These are phyloP conservation scores for Fraxinus americana DNA, from an alignment of 257 asterid genomes.

Conservation along the genomic window DNA sequence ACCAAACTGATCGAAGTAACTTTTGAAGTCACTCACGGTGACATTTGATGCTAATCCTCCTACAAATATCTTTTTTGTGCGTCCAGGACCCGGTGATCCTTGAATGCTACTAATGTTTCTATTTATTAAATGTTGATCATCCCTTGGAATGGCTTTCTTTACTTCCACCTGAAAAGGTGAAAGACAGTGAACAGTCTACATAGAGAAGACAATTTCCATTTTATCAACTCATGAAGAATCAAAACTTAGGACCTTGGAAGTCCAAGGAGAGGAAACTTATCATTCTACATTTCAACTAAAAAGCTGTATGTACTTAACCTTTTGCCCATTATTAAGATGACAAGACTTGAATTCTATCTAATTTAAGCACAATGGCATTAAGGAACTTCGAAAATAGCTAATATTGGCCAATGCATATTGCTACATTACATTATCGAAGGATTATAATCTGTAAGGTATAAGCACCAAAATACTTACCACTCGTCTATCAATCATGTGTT, in stretches of 20 bases:
- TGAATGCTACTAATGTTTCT: constrained; percentile 36
- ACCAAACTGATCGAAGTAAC: constrained; percentile 51
- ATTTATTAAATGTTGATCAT: constrained; percentile 42
- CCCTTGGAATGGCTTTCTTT: constrained; percentile 56
- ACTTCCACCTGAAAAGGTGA: constrained; percentile 48
- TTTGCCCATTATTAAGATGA: neutral
- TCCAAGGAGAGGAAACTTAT: neutral
- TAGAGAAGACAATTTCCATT: neutral
- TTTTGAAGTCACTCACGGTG: constrained; percentile 47
- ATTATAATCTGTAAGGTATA: neutral
- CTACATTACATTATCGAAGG: neutral
- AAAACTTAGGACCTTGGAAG: neutral
- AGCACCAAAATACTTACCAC: constrained; percentile 31
- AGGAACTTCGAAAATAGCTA: neutral
- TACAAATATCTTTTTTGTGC: constrained; percentile 54
- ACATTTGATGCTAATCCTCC: constrained; percentile 54
- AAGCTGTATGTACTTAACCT: neutral
- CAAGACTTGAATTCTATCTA: neutral
- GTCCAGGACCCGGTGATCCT: constrained; percentile 46
- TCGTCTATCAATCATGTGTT: constrained; percentile 54
- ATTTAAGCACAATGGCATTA: neutral
- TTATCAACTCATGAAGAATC: neutral
- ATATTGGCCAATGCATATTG: neutral
- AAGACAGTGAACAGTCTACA: neutral
- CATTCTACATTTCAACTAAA: neutral